Percentiles rank a stretch among this genome's conserved stretches.
Conservation (phyloP, 2,329 filamentous ascomycete species). For the Zymoseptoria pseudotritici region DNA sequence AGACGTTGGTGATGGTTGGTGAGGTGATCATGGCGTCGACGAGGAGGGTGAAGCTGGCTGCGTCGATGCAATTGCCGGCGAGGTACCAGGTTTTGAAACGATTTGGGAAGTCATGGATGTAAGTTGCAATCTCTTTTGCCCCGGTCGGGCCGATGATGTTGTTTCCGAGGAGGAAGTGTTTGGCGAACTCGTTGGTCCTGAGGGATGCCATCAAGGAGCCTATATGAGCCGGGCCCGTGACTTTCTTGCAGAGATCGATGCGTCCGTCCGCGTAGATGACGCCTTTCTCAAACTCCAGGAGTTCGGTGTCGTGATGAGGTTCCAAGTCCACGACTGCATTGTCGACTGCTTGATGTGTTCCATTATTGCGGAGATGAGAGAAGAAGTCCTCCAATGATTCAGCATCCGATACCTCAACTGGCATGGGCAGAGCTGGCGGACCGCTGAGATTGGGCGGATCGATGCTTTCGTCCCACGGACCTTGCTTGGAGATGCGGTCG, state of each 20-base stretch:
- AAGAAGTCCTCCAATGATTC: slow-evolving; percentile 32
- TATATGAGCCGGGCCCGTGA: slow-evolving; percentile 47
- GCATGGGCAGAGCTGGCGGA: slow-evolving; percentile 32
- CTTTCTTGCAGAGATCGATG: slow-evolving; percentile 51
- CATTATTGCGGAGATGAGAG: slow-evolving; percentile 27
- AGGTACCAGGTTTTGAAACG: slow-evolving; percentile 51
- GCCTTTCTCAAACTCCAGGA: slow-evolving; percentile 34
- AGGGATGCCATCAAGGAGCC: slow-evolving; percentile 44
- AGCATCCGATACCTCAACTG: slow-evolving; percentile 29
- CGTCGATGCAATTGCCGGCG: slow-evolving; percentile 48
- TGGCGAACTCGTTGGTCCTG: slow-evolving; percentile 41
- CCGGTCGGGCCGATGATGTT: slow-evolving; percentile 48
- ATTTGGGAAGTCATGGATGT: slow-evolving; percentile 39
- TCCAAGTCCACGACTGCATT: slow-evolving; percentile 25
- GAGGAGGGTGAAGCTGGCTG: slow-evolving; percentile 35
- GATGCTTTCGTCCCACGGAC: slow-evolving; percentile 28
- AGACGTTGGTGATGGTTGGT: slow-evolving; percentile 42
- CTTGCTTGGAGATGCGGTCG: slow-evolving; percentile 27
- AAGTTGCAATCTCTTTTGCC: slow-evolving; percentile 40
- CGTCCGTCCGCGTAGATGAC: slow-evolving; percentile 46
- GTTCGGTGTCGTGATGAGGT: slow-evolving; percentile 28
- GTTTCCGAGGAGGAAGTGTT: slow-evolving; percentile 49
- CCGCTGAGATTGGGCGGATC: slow-evolving; percentile 28
- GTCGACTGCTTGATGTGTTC: slow-evolving; percentile 18
- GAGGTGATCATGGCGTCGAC: slow-evolving; percentile 41